A percentile compares a stretch with the other conserved stretches of the same genome.
phyloP scores from a whole-genome alignment of 2,329 filamentous ascomycete species.

The Aureobasidium mangrovei region DNA sequence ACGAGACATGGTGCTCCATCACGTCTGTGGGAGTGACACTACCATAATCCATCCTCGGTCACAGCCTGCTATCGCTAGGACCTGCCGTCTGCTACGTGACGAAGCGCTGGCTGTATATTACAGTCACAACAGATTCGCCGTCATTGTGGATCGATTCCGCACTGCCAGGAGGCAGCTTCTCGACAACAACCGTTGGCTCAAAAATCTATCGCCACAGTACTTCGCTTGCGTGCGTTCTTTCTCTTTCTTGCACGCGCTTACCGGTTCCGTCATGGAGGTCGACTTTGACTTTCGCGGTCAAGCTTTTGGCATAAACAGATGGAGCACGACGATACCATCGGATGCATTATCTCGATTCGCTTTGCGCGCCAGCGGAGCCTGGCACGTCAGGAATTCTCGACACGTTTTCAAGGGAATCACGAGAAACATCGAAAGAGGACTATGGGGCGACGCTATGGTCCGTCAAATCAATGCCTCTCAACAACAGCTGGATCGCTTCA shows the following conservation, averaged over 20 bases:
- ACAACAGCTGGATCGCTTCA: neutral
- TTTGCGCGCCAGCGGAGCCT: neutral
- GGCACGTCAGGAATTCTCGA: no score
- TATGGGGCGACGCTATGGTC: no score
- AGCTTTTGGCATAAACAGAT: neutral
- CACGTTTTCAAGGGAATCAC: no score
- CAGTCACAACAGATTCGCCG: neutral
- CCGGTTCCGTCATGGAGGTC: neutral
- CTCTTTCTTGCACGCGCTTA: neutral
- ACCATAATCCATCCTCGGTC: neutral
- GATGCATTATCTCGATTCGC: neutral
- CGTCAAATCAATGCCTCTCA: no score
- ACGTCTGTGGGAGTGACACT: neutral
- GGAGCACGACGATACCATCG: no score
- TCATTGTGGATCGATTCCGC: neutral
- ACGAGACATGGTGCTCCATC: neutral
- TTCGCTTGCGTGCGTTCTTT: neutral
- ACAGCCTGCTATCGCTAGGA: neutral
- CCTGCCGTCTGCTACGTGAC: neutral
- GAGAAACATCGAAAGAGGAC: no score
- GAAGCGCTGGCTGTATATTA: neutral
- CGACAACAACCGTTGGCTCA: neutral
- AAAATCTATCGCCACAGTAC: neutral
- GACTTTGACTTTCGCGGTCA: slow-evolving; percentile 2
- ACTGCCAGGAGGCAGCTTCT: no score